Conservation (phyloP, 2,329 filamentous ascomycete genomes). For the Dryadomyces sulphureus region DNA sequence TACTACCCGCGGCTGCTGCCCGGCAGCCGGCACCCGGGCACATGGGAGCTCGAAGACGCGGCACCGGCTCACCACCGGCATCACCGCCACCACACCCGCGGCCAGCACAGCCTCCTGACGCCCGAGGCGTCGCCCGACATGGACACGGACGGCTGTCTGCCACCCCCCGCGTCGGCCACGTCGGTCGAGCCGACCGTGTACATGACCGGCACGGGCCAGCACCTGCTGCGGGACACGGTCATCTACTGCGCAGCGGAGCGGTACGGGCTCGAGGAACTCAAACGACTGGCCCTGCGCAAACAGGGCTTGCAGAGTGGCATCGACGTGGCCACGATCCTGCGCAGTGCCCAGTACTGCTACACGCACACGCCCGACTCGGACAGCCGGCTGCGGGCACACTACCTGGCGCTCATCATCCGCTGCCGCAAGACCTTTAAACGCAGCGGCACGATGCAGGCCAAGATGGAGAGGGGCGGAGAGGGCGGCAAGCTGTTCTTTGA, state of each 20-base stretch:
- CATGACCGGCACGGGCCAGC: slow-evolving; percentile 56
- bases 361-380: slow-evolving; percentile 88
- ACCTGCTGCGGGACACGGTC: slow-evolving; percentile 80
- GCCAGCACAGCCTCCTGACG: slow-evolving; percentile 16
- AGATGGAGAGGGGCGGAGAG: slow-evolving; percentile 78
- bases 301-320: slow-evolving; percentile 88
- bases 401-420: slow-evolving; percentile 92
- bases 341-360: slow-evolving; percentile 89
- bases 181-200: slow-evolving; percentile 61
- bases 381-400: slow-evolving; percentile 86
- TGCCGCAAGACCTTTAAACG: slow-evolving; percentile 96
- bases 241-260: slow-evolving; percentile 87
- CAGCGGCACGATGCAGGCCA: slow-evolving; percentile 96
- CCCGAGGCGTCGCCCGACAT: slow-evolving; percentile 35
- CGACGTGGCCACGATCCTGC: slow-evolving; percentile 80
- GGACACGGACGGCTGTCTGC: background rate
- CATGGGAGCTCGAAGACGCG: slow-evolving; percentile 77
- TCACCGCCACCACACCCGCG: slow-evolving; percentile 14
- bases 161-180: slow-evolving; percentile 12
- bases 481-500: slow-evolving; percentile 87
- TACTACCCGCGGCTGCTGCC: slow-evolving; percentile 83
- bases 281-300: slow-evolving; percentile 82
- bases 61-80: slow-evolving; percentile 30
- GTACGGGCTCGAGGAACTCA: slow-evolving; percentile 85
- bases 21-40: slow-evolving; percentile 73